Evolutionary conservation across 768 basidiomycete species (phyloP), one percentile per base, ranked within the genome.

Genomic region (Leucocoprinus sp.): DNA sequence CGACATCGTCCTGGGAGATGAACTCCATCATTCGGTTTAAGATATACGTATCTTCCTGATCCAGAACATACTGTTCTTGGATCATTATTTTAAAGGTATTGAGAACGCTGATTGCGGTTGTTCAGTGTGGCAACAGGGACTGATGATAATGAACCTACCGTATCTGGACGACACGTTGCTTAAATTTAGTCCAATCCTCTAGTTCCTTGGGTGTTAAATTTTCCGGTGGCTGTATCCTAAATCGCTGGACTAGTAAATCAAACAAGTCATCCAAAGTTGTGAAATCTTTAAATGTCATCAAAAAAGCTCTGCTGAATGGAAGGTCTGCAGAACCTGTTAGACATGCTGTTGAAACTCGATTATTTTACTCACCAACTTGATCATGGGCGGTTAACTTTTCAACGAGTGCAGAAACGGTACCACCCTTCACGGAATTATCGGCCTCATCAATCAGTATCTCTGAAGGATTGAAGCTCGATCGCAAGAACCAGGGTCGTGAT

Each of bases 281-380:
- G 63, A 98, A 97, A 0, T 91, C 93, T 57, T 93, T 90, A 71
- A 90, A 96, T 0, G 95, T 96, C 78, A 96, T 84, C 52, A 98
- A 65, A 75, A 98, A 98, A 0, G 93, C 83, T 59, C 84, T 82
- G 60, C 74, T 86, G 64, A 84, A 95, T 5, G 76, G 75, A 0
- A 82, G 74, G 61, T 96, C 86, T 85, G 41, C 29, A 54, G 48
- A 42, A 19, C 15, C 14, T 24, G 39, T 39, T 21, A 18, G 5
- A 37, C 19, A 46, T n/a, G 12, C 4, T 34, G 14, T 22, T 5
- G 3, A 11, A 22, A 4, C 14, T 14, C 21, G 15, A 22, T 21
- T 8, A 27, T 18, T 6, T 8, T 27, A 35, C 81, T 57, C 53
- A 90, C 92, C 88, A 43, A 80, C 79, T 55, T 82, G 78, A 51